phyloP scores from a whole-genome alignment of 805 yeast species.

The Ogataea siamensis region DNA sequence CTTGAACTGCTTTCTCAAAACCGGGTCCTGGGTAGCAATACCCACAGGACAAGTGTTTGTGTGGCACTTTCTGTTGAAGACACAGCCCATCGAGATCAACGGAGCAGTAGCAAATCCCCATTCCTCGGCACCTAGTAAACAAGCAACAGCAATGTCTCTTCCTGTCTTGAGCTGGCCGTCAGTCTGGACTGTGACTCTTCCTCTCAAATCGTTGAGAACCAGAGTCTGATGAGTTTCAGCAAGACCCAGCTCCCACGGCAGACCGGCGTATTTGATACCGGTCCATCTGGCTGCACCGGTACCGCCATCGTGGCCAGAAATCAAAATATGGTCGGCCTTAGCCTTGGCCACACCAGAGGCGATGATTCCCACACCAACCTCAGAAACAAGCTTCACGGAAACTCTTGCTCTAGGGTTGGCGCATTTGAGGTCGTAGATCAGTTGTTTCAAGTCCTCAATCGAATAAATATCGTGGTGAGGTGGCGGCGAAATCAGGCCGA shows the following conservation, averaged over 20 bases:
- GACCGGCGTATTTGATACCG: constrained; percentile 94
- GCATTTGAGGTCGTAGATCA: constrained; percentile 94
- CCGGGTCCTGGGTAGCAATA: constrained; percentile 98
- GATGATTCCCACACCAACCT: constrained; percentile 98
- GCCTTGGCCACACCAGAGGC: constrained; percentile 99
- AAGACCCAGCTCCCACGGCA: constrained; percentile 98
- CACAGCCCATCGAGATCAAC: constrained; percentile 94
- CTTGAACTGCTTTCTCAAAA: constrained; percentile 81
- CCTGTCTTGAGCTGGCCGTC: constrained; percentile 98
- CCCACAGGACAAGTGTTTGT: constrained; percentile 96
- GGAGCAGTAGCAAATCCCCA: constrained; percentile 99
- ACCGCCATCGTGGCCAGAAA: constrained; percentile 99
- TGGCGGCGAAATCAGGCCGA: constrained; percentile 96
- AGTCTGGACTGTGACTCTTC: constrained; percentile 94
- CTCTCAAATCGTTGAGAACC: constrained; percentile 93
- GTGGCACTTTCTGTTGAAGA: constrained; percentile 94
- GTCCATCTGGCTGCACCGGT: constrained; percentile 99
- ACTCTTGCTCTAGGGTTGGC: constrained; percentile 96
- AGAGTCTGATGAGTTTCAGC: constrained; percentile 98
- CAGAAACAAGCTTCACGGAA: constrained; percentile 93
- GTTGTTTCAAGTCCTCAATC: constrained; percentile 95
- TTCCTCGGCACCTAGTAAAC: constrained; percentile 95
- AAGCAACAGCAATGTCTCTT: constrained; percentile 94
- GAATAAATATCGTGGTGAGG: constrained; percentile 99
- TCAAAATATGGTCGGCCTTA: constrained; percentile 92